A percentile compares a stretch with the other conserved stretches of the same genome.
Conservation (phyloP, 805 yeast genomes). For the Hanseniaspora valbyensis region DNA sequence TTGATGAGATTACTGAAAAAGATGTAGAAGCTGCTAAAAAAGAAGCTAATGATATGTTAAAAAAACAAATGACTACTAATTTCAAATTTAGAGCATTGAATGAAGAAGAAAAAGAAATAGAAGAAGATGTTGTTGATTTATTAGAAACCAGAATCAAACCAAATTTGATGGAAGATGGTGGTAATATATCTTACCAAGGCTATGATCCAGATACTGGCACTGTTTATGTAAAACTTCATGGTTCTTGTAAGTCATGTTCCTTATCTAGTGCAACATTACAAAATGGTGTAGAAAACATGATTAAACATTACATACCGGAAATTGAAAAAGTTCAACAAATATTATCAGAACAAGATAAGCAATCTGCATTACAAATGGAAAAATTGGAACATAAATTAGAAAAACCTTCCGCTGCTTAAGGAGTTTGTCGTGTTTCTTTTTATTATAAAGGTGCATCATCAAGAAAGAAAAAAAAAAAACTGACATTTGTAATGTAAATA, state of each 20-base stretch:
- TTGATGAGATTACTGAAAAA: conserved; percentile 24
- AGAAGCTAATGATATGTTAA: conserved; percentile 27
- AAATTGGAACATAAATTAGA: conserved; percentile 58
- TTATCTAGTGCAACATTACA: conserved; percentile 84
- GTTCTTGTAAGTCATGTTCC: conserved; percentile 93
- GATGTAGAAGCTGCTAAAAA: conserved; percentile 24
- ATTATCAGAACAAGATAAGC: conserved; percentile 63
- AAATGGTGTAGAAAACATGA: conserved; percentile 94
- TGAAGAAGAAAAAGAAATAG: conserved; percentile 69
- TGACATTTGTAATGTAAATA: too few species aligned
- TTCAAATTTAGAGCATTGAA: conserved; percentile 24
- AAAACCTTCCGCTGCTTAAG: too few species aligned
- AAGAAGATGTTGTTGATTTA: conserved; percentile 81
- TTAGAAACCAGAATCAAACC: conserved; percentile 93
- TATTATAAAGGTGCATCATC: too few species aligned
- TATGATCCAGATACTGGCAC: conserved; percentile 78
- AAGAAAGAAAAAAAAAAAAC: conserved; percentile 2
- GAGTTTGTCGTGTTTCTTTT: too few species aligned
- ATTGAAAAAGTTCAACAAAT: conserved; percentile 80
- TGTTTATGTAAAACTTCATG: conserved; percentile 79
- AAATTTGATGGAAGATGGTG: conserved; percentile 97
- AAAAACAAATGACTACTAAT: not conserved
- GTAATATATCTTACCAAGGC: conserved; percentile 82
- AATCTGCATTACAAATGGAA: conserved; percentile 74
- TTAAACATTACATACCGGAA: conserved; percentile 92